Conservation (phyloP, 176 grass and related monocot species). For the Musa itinerans region DNA sequence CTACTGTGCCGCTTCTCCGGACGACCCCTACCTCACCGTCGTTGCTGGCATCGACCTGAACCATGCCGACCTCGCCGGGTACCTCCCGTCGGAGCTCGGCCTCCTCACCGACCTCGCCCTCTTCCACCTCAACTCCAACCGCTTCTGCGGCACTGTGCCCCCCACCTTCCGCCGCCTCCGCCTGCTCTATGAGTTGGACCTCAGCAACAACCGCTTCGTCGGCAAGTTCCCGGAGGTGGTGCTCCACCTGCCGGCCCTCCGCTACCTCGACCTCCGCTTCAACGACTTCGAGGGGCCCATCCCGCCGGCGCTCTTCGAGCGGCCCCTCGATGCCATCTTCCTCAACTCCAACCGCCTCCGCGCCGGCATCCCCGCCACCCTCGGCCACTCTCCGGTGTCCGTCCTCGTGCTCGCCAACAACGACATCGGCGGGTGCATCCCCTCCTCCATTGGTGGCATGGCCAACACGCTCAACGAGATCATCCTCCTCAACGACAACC, state of each 20-base stretch:
- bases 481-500: slow-evolving; percentile 51
- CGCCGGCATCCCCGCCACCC: slow-evolving; percentile 52
- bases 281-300: slow-evolving; percentile 85
- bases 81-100: slow-evolving; percentile 35
- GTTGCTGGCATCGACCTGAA: slow-evolving; percentile 93
- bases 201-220: slow-evolving; percentile 98
- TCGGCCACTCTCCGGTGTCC: slow-evolving; percentile 66
- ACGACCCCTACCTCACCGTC: not conserved
- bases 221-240: slow-evolving; percentile 46
- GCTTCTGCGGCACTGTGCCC: slow-evolving; percentile 70
- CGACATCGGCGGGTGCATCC: slow-evolving; percentile 53
- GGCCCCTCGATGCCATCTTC: slow-evolving; percentile 67
- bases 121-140: slow-evolving; percentile 93
- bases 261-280: slow-evolving; percentile 72
- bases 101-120: slow-evolving; percentile 61
- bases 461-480: slow-evolving; percentile 59
- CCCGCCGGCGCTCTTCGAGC: slow-evolving; percentile 47
- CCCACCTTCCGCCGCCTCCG: slow-evolving; percentile 34
- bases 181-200: slow-evolving; percentile 71
- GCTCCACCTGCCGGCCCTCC: slow-evolving; percentile 29
- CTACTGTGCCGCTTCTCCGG: slow-evolving; percentile 36
- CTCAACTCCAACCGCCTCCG: slow-evolving; percentile 81
- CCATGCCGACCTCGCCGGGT: slow-evolving; percentile 77
- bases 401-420: slow-evolving; percentile 89
- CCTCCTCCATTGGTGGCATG: slow-evolving; percentile 53